Evolutionary conservation across 1,284 basidiomycete genomes (phyloP).

Genomic region (Ustilago esculenta): DNA sequence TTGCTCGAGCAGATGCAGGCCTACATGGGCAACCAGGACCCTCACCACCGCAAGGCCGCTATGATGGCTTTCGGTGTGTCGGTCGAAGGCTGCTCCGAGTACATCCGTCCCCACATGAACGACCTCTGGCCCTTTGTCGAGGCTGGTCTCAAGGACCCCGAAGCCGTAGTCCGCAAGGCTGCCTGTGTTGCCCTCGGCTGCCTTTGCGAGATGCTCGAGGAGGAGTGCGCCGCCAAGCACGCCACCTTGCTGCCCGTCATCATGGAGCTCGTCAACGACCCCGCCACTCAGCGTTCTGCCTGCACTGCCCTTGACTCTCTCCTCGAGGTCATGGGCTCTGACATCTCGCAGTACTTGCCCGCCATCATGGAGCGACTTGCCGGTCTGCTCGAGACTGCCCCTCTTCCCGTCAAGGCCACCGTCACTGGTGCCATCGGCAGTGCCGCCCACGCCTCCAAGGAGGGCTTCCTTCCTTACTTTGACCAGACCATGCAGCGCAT

Average conservation of each 20-base stretch:
- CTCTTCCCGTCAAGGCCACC: conserved; percentile 87
- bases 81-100: conserved; percentile 98
- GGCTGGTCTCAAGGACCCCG: conserved; percentile 83
- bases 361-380: conserved; percentile 95
- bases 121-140: conserved; percentile 96
- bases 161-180: conserved; percentile 89
- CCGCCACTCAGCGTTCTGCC: conserved; percentile 86
- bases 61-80: conserved; percentile 95
- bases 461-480: conserved; percentile 93
- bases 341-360: conserved; percentile 87
- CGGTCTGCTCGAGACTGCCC: conserved; percentile 85
- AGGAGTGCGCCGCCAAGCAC: conserved; percentile 88
- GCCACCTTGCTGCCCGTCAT: conserved; percentile 80
- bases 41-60: conserved; percentile 83
- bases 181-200: conserved; percentile 95
- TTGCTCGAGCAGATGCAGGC: conserved; percentile 74
- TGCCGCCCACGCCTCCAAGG: conserved; percentile 96
- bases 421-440: conserved; percentile 98
- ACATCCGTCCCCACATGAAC: conserved; percentile 90
- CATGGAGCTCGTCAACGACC: conserved; percentile 80
- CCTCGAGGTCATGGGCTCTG: conserved; percentile 91
- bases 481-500: conserved; percentile 88
- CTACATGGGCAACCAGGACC: conserved; percentile 64
- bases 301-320: conserved; percentile 96
- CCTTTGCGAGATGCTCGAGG: conserved; percentile 96